Evolutionary conservation across 306 rosid species (phyloP).

Genomic region (Benincasa hispida): DNA sequence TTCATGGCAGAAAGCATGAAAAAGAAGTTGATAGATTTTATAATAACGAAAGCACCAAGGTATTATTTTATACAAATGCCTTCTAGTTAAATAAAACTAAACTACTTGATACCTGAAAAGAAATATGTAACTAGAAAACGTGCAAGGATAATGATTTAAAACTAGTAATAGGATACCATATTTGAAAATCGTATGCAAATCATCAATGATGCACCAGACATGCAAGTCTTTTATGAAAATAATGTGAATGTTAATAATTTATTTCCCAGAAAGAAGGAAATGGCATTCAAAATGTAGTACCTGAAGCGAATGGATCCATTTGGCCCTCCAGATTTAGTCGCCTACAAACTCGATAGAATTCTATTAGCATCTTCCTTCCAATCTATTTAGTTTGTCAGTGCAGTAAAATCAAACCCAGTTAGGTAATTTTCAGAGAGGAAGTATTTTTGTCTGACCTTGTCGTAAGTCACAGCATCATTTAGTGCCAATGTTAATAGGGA

Average conservation of each 20-base stretch:
- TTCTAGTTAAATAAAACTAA: background rate
- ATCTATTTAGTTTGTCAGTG: background rate
- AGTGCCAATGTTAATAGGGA: slow-evolving; percentile 60
- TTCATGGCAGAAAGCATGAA: slow-evolving; percentile 31
- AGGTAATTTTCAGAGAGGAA: background rate
- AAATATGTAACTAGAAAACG: background rate
- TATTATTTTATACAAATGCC: background rate
- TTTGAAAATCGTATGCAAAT: background rate
- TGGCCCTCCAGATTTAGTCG: slow-evolving; percentile 90
- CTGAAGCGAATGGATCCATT: slow-evolving; percentile 91
- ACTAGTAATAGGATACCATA: background rate
- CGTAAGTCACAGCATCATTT: slow-evolving; percentile 79
- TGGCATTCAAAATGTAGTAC: slow-evolving; percentile 28
- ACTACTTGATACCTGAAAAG: background rate
- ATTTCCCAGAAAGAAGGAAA: background rate
- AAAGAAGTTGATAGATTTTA: background rate
- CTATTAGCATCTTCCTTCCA: slow-evolving; percentile 17
- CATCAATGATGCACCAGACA: background rate
- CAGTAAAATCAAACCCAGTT: background rate
- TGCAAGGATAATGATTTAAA: background rate
- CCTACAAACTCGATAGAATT: slow-evolving; percentile 50
- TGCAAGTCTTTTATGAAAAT: background rate
- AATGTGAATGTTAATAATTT: background rate
- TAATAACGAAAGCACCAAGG: background rate
- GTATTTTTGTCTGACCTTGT: slow-evolving; percentile 50